Conservation (phyloP, 495 filamentous ascomycete genomes). For the Hyaloscypha hepaticicola region DNA sequence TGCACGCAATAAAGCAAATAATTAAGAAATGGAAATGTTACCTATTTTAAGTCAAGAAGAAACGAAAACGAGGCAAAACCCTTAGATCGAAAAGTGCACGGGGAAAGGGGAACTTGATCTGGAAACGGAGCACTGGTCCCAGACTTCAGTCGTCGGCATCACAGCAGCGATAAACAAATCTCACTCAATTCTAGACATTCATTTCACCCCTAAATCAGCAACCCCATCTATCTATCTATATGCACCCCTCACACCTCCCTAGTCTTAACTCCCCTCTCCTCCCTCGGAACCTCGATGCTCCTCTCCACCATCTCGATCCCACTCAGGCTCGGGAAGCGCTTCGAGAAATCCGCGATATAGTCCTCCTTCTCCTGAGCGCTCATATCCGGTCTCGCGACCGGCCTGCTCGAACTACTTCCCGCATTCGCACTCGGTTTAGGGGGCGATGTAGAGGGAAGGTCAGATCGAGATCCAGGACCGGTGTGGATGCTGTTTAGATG, state of each 20-base stretch:
- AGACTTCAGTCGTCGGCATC: background rate
- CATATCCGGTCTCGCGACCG: slow-evolving; percentile 22
- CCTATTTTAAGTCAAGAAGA: too few species aligned
- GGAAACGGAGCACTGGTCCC: background rate
- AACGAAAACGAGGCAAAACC: too few species aligned
- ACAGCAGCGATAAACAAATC: background rate
- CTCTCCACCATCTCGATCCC: slow-evolving; percentile 79
- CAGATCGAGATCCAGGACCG: slow-evolving; percentile 18
- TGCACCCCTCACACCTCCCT: slow-evolving; percentile 2
- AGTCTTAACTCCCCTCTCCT: background rate
- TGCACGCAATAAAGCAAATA: too few species aligned
- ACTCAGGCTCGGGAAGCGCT: slow-evolving; percentile 76
- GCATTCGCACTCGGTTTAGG: background rate
- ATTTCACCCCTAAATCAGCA: background rate
- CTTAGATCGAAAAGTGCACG: too few species aligned
- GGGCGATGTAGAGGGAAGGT: background rate
- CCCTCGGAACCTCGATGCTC: slow-evolving; percentile 31
- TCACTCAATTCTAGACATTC: background rate
- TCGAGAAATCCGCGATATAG: slow-evolving; percentile 65
- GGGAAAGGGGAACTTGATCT: too few species aligned
- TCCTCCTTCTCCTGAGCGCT: slow-evolving; percentile 44
- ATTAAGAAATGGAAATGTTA: too few species aligned
- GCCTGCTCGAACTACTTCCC: background rate
- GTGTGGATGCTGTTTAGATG: slow-evolving; percentile 51
- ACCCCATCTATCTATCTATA: background rate